Conservation (phyloP, 768 basidiomycete genomes). For the Termitomyces sp. region DNA sequence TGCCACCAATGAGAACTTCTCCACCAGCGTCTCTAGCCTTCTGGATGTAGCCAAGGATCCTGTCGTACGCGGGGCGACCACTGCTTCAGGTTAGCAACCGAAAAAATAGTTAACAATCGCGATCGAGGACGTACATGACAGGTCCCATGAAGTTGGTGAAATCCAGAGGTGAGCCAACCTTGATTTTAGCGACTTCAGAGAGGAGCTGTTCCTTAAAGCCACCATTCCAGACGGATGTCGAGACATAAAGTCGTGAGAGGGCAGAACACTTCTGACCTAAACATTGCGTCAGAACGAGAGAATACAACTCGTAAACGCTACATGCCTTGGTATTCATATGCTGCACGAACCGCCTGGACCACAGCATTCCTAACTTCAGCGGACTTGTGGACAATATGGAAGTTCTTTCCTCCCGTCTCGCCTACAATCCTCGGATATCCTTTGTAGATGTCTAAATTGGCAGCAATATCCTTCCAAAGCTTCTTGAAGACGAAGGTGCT, state of each 20-base stretch:
- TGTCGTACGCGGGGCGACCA: conserved; percentile 84
- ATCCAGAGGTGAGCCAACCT: conserved; percentile 70
- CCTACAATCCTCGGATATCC: conserved; percentile 94
- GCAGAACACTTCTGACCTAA: conserved; percentile 96
- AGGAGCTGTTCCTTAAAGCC: conserved; percentile 84
- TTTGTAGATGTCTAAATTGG: conserved; percentile 82
- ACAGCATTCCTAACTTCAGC: conserved; percentile 91
- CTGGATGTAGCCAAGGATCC: conserved; percentile 73
- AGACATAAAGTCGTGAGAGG: conserved; percentile 85
- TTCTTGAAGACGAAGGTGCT: conserved; percentile 92
- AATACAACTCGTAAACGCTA: not conserved
- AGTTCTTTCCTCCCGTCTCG: conserved; percentile 99
- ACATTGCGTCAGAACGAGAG: not conserved
- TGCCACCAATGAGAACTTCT: conserved; percentile 84
- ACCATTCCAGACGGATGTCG: conserved; percentile 75
- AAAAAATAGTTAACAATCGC: not conserved
- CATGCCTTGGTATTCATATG: conserved; percentile 92
- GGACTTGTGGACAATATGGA: conserved; percentile 85
- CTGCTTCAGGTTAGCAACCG: conserved; percentile 28
- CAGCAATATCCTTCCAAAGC: conserved; percentile 93
- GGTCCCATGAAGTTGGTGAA: conserved; percentile 92
- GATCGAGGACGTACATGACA: conserved; percentile 64
- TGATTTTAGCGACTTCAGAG: conserved; percentile 76
- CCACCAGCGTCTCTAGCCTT: conserved; percentile 89
- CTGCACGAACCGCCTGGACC: conserved; percentile 77